Evolutionary conservation across 169 alveolate species (phyloP), one percentile per base, ranked within the genome.

Genomic region (Cardiosporidium cionae): DNA sequence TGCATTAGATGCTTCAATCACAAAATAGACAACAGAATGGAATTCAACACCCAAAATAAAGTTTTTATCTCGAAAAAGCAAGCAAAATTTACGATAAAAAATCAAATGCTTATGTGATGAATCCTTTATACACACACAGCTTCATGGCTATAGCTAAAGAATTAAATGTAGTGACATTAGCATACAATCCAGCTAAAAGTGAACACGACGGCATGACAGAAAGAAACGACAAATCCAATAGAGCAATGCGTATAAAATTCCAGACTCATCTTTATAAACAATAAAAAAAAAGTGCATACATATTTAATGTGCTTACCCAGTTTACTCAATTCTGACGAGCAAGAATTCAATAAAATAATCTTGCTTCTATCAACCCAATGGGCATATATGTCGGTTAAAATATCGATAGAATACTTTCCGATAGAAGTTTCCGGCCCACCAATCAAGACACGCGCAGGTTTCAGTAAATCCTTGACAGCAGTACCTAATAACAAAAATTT

Each of bases 251-350:
- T n/a, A n/a, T n/a, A n/a, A n/a, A n/a, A n/a, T n/a, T n/a, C n/a
- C n/a, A n/a, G n/a, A n/a, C n/a, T n/a, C n/a, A n/a, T n/a, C n/a
- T n/a, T n/a, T n/a, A n/a, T n/a, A n/a, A n/a, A n/a, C n/a, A n/a
- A n/a, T n/a, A n/a, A n/a, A n/a, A n/a, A n/a, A n/a, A 9, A 52
- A 16, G 68, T 63, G 68, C 16, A 9, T 89, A 28, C 63, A 28
- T 71, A 37, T 6, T 31, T 70, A 2, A 16, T 16, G 16, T 16
- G 9, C n/a, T 23, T 44, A 32, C 75, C 71, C 25, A 74, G 84
- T 77, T 94, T 94, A 22, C 92, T 79, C 32, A 92, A 76, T 78
- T 94, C 98, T 32, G 93, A 80, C 53, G 96, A 88, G 84, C 90
- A 87, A 6, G 86, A 83, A 72, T 85, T 87, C 32, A 90, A 86